Evolutionary conservation across 176 grass and related monocot genomes (phyloP), one percentile per base, ranked within the genome.

Genomic region (Themeda triandra): DNA sequence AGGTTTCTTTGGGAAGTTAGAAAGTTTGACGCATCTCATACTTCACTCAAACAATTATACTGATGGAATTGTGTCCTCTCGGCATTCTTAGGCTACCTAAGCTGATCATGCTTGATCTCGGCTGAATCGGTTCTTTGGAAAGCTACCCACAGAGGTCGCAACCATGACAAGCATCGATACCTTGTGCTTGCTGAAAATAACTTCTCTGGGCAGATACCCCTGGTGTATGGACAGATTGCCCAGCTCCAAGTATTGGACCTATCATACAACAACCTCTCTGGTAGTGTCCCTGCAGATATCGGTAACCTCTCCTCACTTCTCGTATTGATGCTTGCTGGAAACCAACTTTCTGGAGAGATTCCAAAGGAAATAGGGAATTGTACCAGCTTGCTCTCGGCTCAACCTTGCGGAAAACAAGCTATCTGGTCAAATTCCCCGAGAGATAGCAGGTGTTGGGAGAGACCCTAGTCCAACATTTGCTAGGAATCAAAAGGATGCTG

Each of bases 311-410:
- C 46, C 29, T 90, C 35, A 12, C 85, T 93, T 24, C 64, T 93
- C 31, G 81, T 85, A 66, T 66, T 93, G 62, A 82, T 90, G 91
- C 77, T 93, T 2, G 84, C 80, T 21, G 81, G 84, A 63, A 93
- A 93, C 79, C 77, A 85, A 14, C 76, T 93, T 18, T 69, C 80
- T 7, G 91, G 84, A 14, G 70, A 58, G 42, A 90, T 93, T 23
- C 91, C 91, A 27, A 12, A 62, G 35, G 84, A 90, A 69, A 87
- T 93, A 28, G 91, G 91, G 8, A 93, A 90, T 6, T 93, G 87
- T 62, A 90, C 65, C 59, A 93, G 91, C 86, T 66, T 93, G 44
- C 48, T 93, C 27, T 93, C n/a, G 87, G 87, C 51, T 93, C 54
- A 92, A 92, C 69, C 69, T 92, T 23, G 87, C 83, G 2, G 72